Percentiles rank a stretch among this genome's conserved stretches.
phyloP scores from a whole-genome alignment of 345 rosid genomes.

The Lagerstroemia speciosa region DNA sequence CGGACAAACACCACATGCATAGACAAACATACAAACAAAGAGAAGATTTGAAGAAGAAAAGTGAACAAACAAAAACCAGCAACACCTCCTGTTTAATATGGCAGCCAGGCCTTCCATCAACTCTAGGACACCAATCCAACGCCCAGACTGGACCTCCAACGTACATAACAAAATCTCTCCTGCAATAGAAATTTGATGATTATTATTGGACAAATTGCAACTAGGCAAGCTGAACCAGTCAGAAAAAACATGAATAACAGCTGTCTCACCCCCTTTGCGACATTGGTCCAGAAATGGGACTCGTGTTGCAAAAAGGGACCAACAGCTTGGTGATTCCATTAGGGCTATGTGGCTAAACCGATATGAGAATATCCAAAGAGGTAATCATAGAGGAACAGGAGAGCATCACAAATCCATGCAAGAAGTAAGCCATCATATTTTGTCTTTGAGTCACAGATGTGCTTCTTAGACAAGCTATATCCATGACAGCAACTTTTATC shows the following conservation, averaged over 20 bases:
- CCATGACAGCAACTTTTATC: too few relatives aligned
- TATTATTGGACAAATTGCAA: background rate
- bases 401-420: too few relatives aligned
- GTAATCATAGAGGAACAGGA: too few relatives aligned
- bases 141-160: conserved; percentile 93
- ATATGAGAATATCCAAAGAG: too few relatives aligned
- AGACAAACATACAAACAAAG: background rate
- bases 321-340: too few relatives aligned
- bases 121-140: conserved; percentile 87
- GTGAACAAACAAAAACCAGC: background rate
- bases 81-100: conserved; percentile 58
- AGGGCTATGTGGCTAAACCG: too few relatives aligned
- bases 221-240: background rate
- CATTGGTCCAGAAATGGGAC: too few relatives aligned
- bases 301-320: too few relatives aligned
- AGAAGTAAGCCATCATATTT: too few relatives aligned
- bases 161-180: conserved; percentile 72
- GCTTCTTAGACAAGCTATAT: too few relatives aligned
- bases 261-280: too few relatives aligned
- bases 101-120: conserved; percentile 33
- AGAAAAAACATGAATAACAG: background rate
- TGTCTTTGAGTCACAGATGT: too few relatives aligned
- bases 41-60: background rate
- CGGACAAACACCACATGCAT: background rate
- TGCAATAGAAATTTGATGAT: conserved; percentile 26